Evolutionary conservation across 768 basidiomycete genomes (phyloP).

Genomic region (Amyloporia xantha): DNA sequence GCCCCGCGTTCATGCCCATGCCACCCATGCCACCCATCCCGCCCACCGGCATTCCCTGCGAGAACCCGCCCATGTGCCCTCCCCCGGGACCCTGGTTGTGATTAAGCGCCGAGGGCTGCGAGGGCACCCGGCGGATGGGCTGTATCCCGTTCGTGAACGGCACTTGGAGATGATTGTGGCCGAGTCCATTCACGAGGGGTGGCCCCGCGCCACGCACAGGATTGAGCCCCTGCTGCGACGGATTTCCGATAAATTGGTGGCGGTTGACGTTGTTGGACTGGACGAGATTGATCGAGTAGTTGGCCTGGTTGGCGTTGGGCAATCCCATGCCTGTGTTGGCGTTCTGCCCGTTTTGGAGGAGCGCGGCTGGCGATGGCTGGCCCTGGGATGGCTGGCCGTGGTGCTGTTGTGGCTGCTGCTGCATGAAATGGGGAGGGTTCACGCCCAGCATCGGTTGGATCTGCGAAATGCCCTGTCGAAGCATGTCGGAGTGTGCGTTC

Average conservation of each 20-base stretch:
- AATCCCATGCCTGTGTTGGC: conserved; percentile 24
- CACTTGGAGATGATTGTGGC: conserved; percentile 32
- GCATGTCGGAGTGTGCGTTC: conserved; percentile 47
- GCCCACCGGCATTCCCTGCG: conserved; percentile 29
- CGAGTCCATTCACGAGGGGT: conserved; percentile 26
- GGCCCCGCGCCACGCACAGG: conserved; percentile 25
- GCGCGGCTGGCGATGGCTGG: conserved; percentile 32
- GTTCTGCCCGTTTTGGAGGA: conserved; percentile 26
- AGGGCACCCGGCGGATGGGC: conserved; percentile 45
- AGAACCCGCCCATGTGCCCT: conserved; percentile 30
- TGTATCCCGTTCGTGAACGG: conserved; percentile 37
- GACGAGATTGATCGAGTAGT: conserved; percentile 21
- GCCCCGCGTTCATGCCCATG: conserved; percentile 41
- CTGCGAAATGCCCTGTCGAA: conserved; percentile 38
- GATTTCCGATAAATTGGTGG: conserved; percentile 24
- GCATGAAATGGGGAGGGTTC: conserved; percentile 26
- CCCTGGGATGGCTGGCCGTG: conserved; percentile 32
- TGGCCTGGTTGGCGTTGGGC: conserved; percentile 21
- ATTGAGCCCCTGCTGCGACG: conserved; percentile 27
- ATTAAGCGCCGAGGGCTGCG: conserved; percentile 43
- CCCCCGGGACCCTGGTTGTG: conserved; percentile 25
- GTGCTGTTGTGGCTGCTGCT: conserved; percentile 25
- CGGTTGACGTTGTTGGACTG: conserved; percentile 5
- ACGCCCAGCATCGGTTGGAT: conserved; percentile 32
- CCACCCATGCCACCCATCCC: conserved; percentile 6